phyloP scores from a whole-genome alignment of 2,329 filamentous ascomycete species.

The Stachybotrys chartarum region DNA sequence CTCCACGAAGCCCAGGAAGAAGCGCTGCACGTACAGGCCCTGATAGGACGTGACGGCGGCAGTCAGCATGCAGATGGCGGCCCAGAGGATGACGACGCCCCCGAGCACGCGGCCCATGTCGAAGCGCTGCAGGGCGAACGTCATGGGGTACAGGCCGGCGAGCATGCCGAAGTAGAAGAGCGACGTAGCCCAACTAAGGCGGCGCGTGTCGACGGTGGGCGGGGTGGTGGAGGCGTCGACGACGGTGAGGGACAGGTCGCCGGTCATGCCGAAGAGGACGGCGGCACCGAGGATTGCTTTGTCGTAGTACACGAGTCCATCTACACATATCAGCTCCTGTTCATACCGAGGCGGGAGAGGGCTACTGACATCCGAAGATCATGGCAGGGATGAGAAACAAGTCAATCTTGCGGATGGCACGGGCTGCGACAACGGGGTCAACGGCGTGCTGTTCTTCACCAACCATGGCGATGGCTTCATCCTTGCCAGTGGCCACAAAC shows the following conservation, averaged over 20 bases:
- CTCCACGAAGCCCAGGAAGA: conserved; percentile 58
- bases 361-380: conserved; percentile 40
- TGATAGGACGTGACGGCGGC: conserved; percentile 57
- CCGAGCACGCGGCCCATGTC: conserved; percentile 58
- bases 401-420: conserved; percentile 61
- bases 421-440: conserved; percentile 46
- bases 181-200: conserved; percentile 70
- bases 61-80: conserved; percentile 59
- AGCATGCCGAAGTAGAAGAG: conserved; percentile 79
- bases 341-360: background rate
- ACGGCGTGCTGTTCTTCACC: conserved; percentile 46
- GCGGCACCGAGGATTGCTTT: conserved; percentile 68
- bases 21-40: conserved; percentile 60
- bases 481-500: conserved; percentile 11
- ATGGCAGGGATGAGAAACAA: conserved; percentile 61
- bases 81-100: conserved; percentile 57
- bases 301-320: conserved; percentile 27
- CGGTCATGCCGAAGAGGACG: conserved; percentile 69
- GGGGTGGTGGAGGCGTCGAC: conserved; percentile 36
- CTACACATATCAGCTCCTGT: background rate
- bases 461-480: conserved; percentile 43
- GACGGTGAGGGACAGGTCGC: conserved; percentile 54
- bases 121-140: conserved; percentile 63
- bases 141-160: conserved; percentile 66
- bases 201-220: conserved; percentile 54